Conservation (phyloP, 371 early-diverging fungal species). For the Nematocida major region DNA sequence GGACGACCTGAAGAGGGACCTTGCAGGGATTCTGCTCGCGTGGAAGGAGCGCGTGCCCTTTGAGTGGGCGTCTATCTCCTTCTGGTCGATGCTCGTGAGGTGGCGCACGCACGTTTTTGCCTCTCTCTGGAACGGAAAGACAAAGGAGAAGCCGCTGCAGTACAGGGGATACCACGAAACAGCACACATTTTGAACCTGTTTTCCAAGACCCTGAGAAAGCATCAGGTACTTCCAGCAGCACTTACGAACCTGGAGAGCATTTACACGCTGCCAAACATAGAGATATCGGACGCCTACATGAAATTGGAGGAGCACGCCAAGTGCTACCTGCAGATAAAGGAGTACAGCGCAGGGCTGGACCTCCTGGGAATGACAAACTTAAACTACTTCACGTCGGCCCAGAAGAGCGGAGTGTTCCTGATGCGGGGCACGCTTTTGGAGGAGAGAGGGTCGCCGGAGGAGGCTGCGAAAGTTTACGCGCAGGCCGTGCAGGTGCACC, state of each 20-base stretch:
- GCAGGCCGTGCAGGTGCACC: constrained; percentile 80
- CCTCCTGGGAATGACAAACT: constrained; percentile 90
- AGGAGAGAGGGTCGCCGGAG: constrained; percentile 65
- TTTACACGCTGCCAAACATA: constrained; percentile 94
- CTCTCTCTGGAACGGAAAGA: constrained; percentile 80
- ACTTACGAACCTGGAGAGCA: constrained; percentile 78
- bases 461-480: constrained; percentile 85
- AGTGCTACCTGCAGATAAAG: constrained; percentile 78
- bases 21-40: constrained; percentile 77
- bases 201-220: constrained; percentile 89
- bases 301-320: constrained; percentile 91
- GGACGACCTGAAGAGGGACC: constrained; percentile 62
- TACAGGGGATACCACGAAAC: constrained; percentile 95
- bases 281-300: constrained; percentile 91
- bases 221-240: constrained; percentile 86
- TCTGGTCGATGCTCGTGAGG: constrained; percentile 89
- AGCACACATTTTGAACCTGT: constrained; percentile 97
- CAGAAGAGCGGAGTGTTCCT: constrained; percentile 95
- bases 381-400: constrained; percentile 78
- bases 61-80: constrained; percentile 83
- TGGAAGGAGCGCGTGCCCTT: constrained; percentile 95
- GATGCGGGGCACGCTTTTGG: constrained; percentile 74
- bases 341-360: constrained; percentile 78
- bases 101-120: constrained; percentile 93
- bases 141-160: constrained; percentile 69